Base-by-base conservation (phyloP, 495 filamentous ascomycete genomes). In the Podospora australis region DNA sequence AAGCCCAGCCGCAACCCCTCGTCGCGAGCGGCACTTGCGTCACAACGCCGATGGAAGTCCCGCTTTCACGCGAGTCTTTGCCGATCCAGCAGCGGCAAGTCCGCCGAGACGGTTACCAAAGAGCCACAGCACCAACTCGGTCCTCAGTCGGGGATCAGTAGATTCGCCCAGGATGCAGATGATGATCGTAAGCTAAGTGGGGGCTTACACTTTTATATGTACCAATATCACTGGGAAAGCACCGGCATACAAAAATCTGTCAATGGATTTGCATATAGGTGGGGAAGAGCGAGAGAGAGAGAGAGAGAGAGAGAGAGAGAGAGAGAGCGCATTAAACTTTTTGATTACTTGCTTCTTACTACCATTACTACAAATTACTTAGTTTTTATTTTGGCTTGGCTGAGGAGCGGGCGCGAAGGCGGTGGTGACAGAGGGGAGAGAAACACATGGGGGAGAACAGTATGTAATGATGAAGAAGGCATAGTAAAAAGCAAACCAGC, bases 11-110 rank as follows among this genome's bases (percentile, higher is more conserved):
- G 64, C 59, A 20, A 80, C 64, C 38, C 78, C 70, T 20, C 65
- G 70, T 48, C 65, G 53, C 26, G 64, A 63, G 16, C 70, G 70
- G 49, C 53, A 56, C 19, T 19, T 13, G 7, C 10, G 11, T 11
- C 40, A 43, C 21, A 69, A 70, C 26, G 44, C 63, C 13, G 71
- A 78, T 49, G 75, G 77, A 1, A 80, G 77, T 53, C 78, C 78
- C 19, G 78, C 79, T 4, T 81, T 83, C 53, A 82, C 77, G 19
- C 68, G 77, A 32, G 79, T 84, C 48, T 84, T 84, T 54, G 71
- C 73, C n/a, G 77, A 79, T 28, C 78, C 78, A 10, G 54, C 51
- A 24, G 39, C 60, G 16, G 70, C 65, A 44, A 69, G 70, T 60
- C 66, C 69, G 30, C 65, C 70, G 38, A 63, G 71, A 56, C 64